Conservation (phyloP, 352 stramenopile species). For the Globisporangium uncinulatum region DNA sequence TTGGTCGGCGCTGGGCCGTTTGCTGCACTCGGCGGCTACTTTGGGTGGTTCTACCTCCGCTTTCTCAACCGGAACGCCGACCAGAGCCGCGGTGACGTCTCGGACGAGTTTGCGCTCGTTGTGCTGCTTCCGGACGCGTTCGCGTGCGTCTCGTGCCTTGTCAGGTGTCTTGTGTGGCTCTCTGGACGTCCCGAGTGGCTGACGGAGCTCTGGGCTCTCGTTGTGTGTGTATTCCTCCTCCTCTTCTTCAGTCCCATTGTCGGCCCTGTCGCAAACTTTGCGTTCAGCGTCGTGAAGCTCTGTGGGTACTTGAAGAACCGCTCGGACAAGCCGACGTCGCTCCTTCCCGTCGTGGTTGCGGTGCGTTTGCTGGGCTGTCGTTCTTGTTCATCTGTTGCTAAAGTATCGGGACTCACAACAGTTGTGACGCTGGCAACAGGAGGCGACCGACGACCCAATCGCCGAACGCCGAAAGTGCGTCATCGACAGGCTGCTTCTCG, state of each 20-base stretch:
- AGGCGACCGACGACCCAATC: slow-evolving; percentile 66
- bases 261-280: slow-evolving; percentile 65
- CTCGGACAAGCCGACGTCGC: slow-evolving; percentile 41
- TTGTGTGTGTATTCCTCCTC: not conserved
- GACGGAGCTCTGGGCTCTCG: not conserved
- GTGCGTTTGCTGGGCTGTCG: slow-evolving; percentile 16
- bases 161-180: not conserved
- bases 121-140: slow-evolving; percentile 65
- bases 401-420: not conserved
- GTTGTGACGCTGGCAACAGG: slow-evolving; percentile 12
- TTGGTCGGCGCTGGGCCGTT: slow-evolving; percentile 70
- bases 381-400: not conserved
- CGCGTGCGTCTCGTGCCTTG: slow-evolving; percentile 33
- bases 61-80: slow-evolving; percentile 81
- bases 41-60: slow-evolving; percentile 84
- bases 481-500: not conserved
- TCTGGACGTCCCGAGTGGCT: slow-evolving; percentile 3
- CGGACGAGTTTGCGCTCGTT: slow-evolving; percentile 71
- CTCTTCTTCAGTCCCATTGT: slow-evolving; percentile 38
- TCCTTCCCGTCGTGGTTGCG: slow-evolving; percentile 53
- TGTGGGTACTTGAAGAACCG: slow-evolving; percentile 84
- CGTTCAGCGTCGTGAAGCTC: slow-evolving; percentile 79
- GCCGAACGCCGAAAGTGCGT: slow-evolving; percentile 84
- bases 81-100: slow-evolving; percentile 62
- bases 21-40: slow-evolving; percentile 66